Evolutionary conservation across 306 rosid genomes (phyloP), one percentile per base, ranked within the genome.

Genomic region (Herpetospermum pedunculosum): DNA sequence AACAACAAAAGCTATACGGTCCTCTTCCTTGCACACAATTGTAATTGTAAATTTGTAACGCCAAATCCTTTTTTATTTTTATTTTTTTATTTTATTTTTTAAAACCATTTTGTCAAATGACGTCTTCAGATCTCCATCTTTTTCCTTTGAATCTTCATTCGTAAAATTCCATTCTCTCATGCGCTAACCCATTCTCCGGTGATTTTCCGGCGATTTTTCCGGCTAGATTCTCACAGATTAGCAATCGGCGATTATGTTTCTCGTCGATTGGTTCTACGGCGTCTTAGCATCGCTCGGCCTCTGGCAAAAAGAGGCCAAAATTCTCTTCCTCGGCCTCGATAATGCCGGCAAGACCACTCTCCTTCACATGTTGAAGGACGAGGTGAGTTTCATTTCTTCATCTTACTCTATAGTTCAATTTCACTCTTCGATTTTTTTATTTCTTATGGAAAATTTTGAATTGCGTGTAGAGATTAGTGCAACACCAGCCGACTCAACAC

Each of bases 281-380:
- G 79, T 93, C 59, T 86, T 93, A 69, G 97, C 98, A 2, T 93
- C 98, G 38, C 90, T 93, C 4, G 98, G 98, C 0, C 77, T 93
- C 8, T 93, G 98, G 97, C 98, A 93, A 64, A 93, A 93, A 74
- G 98, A 93, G 88, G 98, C 98, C 54, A 93, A 93, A 88, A 93
- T 93, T 84, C 84, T 93, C 34, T 93, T 93, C 81, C 74, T 93
- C 46, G 98, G 98, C 13, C 98, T 93, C 55, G 96, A 93, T 52
- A 93, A 93, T 79, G 97, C 98, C 28, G 97, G 98, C 25, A 93
- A 93, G 80, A 93, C 98, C 80, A 93, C 98, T 46, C 87, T 93
- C 77, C 97, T 93, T 50, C 98, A 93, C 78, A 93, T 93, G 98
- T 87, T 93, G 81, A 93, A 93, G 79, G 98, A 93, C 50, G 98